phyloP scores from a whole-genome alignment of 129 eudicot genomes.

The Ambrosia artemisiifolia region DNA sequence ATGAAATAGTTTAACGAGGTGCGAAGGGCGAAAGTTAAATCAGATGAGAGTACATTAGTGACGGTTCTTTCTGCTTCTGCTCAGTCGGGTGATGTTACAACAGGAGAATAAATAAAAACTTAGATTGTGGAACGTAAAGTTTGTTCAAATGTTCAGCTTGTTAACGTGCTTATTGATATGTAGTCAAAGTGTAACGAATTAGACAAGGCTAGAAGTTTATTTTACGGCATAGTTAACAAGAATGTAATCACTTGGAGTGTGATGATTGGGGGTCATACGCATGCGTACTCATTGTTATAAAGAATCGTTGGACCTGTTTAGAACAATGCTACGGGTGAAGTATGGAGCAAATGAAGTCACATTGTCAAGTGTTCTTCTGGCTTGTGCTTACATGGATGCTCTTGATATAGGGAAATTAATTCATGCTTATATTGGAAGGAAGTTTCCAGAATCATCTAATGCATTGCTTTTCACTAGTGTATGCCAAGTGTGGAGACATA shows the following conservation, averaged over 20 bases:
- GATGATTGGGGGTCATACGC: slow-evolving; percentile 75
- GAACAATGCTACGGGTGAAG: slow-evolving; percentile 34
- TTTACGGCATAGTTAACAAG: slow-evolving; percentile 39
- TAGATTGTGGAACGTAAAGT: slow-evolving; percentile 35
- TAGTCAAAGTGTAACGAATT: slow-evolving; percentile 69
- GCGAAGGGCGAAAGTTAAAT: slow-evolving; percentile 44
- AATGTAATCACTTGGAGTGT: slow-evolving; percentile 71
- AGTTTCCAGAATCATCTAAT: no score
- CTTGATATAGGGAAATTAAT: no score
- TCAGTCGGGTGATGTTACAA: slow-evolving; percentile 37
- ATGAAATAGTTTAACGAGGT: slow-evolving; percentile 49
- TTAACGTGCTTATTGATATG: slow-evolving; percentile 66
- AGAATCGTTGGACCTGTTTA: slow-evolving; percentile 44
- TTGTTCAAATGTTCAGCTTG: slow-evolving; percentile 43
- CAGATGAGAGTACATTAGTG: slow-evolving; percentile 54
- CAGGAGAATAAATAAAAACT: slow-evolving; percentile 49
- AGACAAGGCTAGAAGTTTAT: slow-evolving; percentile 52
- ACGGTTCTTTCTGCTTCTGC: slow-evolving; percentile 73
- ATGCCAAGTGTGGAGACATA: no score
- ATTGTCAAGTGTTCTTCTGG: slow-evolving; percentile 18
- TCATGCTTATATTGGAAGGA: no score
- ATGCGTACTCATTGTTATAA: slow-evolving; percentile 54
- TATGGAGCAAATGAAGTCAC: slow-evolving; percentile 47
- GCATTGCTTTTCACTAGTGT: no score
- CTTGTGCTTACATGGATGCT: no score